phyloP scores from a whole-genome alignment of 2,329 filamentous ascomycete genomes.

The Aureobasidium namibiae region DNA sequence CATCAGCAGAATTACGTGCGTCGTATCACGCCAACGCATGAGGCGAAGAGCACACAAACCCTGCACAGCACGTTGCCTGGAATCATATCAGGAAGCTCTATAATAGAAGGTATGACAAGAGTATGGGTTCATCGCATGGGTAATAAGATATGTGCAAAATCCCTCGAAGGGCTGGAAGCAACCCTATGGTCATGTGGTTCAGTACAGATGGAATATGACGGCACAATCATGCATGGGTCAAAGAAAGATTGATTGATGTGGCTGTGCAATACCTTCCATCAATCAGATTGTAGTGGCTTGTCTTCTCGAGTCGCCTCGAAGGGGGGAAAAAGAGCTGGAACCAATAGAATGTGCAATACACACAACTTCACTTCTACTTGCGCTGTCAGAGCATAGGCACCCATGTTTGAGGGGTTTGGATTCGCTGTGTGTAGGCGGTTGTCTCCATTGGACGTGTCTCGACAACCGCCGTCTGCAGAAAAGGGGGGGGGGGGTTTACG shows the following conservation, averaged over 20 bases:
- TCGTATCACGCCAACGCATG: conserved; percentile 4
- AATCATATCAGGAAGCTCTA: not conserved
- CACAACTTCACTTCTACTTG: not conserved
- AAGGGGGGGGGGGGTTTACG: not conserved
- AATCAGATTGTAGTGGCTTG: not conserved
- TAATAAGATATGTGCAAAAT: not conserved
- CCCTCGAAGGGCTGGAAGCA: not conserved
- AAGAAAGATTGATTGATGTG: not conserved
- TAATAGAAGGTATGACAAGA: not conserved
- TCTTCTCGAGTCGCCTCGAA: not conserved
- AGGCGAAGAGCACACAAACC: not conserved
- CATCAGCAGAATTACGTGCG: not conserved
- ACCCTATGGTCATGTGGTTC: not conserved
- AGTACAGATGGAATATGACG: not conserved
- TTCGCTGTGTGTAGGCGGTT: not conserved
- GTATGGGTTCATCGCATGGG: not conserved
- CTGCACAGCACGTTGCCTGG: not conserved
- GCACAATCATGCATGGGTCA: not conserved
- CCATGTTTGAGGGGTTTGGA: not conserved
- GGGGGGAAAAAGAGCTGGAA: not conserved
- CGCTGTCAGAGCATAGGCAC: not conserved
- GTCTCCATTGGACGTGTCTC: not conserved
- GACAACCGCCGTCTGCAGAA: not conserved
- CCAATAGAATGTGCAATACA: conserved; percentile 1
- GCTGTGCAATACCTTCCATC: not conserved